Evolutionary conservation across 2,329 filamentous ascomycete species (phyloP), one percentile per base, ranked within the genome.

Genomic region (Beauveria brongniartii): DNA sequence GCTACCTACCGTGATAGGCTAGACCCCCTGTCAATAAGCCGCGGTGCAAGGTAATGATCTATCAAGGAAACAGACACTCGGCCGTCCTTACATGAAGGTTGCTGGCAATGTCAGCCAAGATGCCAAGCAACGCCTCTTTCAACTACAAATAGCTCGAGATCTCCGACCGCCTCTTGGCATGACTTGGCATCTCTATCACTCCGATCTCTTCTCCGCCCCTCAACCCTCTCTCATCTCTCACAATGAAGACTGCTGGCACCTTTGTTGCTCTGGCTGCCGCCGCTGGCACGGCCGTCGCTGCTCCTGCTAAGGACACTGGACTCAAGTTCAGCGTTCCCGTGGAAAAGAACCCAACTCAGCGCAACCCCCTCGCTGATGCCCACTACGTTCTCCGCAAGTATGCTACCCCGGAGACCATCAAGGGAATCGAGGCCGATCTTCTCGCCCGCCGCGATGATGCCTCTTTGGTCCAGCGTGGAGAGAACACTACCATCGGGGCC

Each of bases 181-280:
- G 8, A 6, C 55, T 50, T 57, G 46, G 37, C 55, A 51, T 51
- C 43, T 44, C 10, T 5, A 37, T 56, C 30, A 37, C 5, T 47
- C 50, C 28, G 5, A 40, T 14, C 16, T 34, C 9, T 22, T 47
- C 57, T 18, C 24, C 14, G 5, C 47, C 14, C n/a, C 24, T 46
- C 37, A 20, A 26, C 7, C 37, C 24, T 37, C 34, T 18, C 34
- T 34, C 26, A 30, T 37, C 47, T 58, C n/a, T n/a, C 46, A 52
- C n/a, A 22, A 60, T 60, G 58, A 60, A 60, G 43, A 55, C 58
- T 30, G 26, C 58, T 18, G 28, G 51, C 6, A 60, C 58, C 22
- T 18, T 60, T 20, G 30, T 60, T 28, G 58, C 58, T 28, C 50
- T 60, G 58, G 58, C 58, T 20, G 58, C 50, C 16, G 58, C 58